Evolutionary conservation across 345 rosid species (phyloP).

Genomic region (Clarkia xantiana): DNA sequence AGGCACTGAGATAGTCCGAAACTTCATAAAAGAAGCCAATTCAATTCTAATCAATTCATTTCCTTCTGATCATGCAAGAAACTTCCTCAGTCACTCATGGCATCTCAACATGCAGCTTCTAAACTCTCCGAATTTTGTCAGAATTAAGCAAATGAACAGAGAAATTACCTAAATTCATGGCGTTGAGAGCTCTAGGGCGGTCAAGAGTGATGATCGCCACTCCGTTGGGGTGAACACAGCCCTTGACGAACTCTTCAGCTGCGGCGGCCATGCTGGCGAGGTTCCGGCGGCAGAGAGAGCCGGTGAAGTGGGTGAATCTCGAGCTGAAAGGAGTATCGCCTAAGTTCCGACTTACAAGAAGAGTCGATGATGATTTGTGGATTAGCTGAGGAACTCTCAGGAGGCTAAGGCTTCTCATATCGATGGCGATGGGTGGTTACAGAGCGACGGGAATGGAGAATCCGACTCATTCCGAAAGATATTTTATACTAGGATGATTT

Average conservation of each 20-base stretch:
- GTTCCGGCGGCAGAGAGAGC: constrained; percentile 2
- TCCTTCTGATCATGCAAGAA: too few relatives aligned
- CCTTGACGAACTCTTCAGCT: constrained; percentile 52
- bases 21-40: too few relatives aligned
- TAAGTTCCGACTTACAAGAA: constrained; percentile 4
- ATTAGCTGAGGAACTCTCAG: constrained; percentile 12
- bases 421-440: background rate
- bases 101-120: too few relatives aligned
- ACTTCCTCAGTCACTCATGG: too few relatives aligned
- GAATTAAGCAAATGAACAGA: background rate
- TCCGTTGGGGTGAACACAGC: constrained; percentile 59
- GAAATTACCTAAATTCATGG: constrained; percentile 76
- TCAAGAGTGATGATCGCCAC: constrained; percentile 88
- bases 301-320: too few relatives aligned
- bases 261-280: constrained; percentile 34
- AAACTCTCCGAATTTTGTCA: background rate
- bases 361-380: constrained; percentile 9
- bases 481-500: background rate
- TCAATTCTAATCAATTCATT: too few relatives aligned
- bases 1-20: too few relatives aligned
- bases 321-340: too few relatives aligned
- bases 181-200: constrained; percentile 91
- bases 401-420: constrained; percentile 13
- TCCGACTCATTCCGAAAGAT: too few relatives aligned
- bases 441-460: too few relatives aligned